These are phyloP conservation scores for Globisporangium mamillatum DNA, from an alignment of 352 stramenopile species.

Conservation along the genomic window DNA sequence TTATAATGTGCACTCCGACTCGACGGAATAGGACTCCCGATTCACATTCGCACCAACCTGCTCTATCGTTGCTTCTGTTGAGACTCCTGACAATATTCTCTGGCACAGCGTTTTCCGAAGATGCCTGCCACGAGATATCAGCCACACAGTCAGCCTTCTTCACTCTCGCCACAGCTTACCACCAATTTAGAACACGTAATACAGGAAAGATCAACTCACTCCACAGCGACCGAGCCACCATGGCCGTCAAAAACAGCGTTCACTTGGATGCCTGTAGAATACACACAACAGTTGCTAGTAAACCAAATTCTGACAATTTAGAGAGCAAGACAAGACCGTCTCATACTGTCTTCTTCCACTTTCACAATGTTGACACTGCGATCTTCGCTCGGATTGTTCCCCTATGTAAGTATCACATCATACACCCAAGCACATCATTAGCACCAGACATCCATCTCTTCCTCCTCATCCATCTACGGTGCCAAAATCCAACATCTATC, in stretches of 20 bases:
- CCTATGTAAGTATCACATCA: slow-evolving; percentile 18
- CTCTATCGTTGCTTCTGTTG: slow-evolving; percentile 26
- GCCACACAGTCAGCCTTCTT: background rate
- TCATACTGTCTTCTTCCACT: slow-evolving; percentile 27
- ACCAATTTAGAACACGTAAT: background rate
- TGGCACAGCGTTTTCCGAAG: slow-evolving; percentile 39
- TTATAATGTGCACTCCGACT: background rate
- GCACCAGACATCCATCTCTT: too few species aligned
- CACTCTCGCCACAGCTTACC: background rate
- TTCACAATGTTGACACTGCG: slow-evolving; percentile 55
- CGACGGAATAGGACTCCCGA: background rate
- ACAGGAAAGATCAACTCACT: slow-evolving; percentile 31
- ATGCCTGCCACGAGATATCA: slow-evolving; percentile 21
- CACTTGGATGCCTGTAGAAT: slow-evolving; percentile 37
- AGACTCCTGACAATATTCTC: slow-evolving; percentile 28
- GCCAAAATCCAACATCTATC: background rate
- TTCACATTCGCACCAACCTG: slow-evolving; percentile 18
- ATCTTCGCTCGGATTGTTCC: slow-evolving; percentile 66
- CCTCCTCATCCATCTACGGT: background rate
- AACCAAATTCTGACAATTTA: background rate
- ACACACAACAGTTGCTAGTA: background rate
- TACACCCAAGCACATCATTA: background rate
- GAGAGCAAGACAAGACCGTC: background rate
- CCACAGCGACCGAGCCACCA: slow-evolving; percentile 57
- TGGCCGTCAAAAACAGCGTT: slow-evolving; percentile 70